phyloP scores from a whole-genome alignment of 78 protist genomes.

The Planoprotostelium fungivorum region DNA sequence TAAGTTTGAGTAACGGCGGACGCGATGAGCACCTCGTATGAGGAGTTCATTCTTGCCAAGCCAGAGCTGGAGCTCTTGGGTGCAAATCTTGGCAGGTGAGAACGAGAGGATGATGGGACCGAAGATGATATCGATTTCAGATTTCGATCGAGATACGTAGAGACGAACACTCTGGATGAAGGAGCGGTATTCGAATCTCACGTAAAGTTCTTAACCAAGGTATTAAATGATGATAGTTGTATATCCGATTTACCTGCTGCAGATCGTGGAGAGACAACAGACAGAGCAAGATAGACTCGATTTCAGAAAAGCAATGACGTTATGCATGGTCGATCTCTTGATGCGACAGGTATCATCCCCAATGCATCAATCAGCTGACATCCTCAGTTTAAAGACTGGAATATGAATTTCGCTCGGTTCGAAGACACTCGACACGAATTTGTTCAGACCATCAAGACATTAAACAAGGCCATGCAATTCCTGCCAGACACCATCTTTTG shows the following conservation, averaged over 20 bases:
- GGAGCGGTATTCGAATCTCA: neutral
- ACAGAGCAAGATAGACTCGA: neutral
- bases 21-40: neutral
- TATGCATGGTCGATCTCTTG: neutral
- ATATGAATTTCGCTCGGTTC: neutral
- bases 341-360: neutral
- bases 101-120: no score
- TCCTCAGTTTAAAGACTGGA: neutral
- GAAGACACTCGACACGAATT: neutral
- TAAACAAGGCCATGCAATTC: neutral
- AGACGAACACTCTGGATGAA: neutral
- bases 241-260: neutral
- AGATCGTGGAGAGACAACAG: neutral
- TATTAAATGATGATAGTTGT: no score
- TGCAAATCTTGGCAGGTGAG: neutral
- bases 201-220: neutral
- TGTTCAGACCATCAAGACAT: neutral
- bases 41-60: neutral
- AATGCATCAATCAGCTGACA: neutral
- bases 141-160: neutral
- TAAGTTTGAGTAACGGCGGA: neutral
- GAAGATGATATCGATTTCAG: no score
- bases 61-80: neutral
- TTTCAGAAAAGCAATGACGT: neutral
- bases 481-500: neutral